Evolutionary conservation across 495 filamentous ascomycete species (phyloP), one percentile per base, ranked within the genome.

Genomic region (Opeltia flavorubescens): DNA sequence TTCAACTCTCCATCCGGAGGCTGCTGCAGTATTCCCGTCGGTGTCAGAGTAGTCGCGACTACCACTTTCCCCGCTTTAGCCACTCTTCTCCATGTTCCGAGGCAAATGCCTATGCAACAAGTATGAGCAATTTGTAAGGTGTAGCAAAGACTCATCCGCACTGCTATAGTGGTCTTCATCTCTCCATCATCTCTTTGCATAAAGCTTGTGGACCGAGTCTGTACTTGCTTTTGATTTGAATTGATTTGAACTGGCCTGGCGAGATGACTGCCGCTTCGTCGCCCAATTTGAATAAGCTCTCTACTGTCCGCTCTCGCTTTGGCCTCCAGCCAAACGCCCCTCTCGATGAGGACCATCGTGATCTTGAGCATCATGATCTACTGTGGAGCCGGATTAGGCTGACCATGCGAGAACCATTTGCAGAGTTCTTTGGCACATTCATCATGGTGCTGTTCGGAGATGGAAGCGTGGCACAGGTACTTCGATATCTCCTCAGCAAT

Each of bases 401-500:
- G 2, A 49, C 58, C 8, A 50, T 71, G n/a, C 62, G 68, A 40
- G 75, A 79, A 41, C 75, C 74, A 0, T 69, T 79, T 40, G 70
- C 76, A 0, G 79, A 83, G 43, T 80, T 82, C 62, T 72, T 76
- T 42, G 79, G 79, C 1, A 75, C 70, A 0, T 71, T 80, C 66
- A 65, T 76, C 50, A 76, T 82, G 45, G 78, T 47, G 11, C 33
- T 55, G 5, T 47, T 47, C n/a, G 44, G 44, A 18, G 21, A 47
- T 24, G 44, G 44, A 18, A 35, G 29, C 18, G 70, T 81, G 24
- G 77, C 77, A 0, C 77, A 80, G 49, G 38, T 41, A 41, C 6
- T 6, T 6, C 29, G 29, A 6, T 31, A 31, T 6, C 29, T 31
- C 6, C 29, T 6, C 6, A 13, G 29, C 6, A 31, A 31, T 6